These are phyloP conservation scores for Grigorovia yakushimaensis DNA, from an alignment of 805 yeast genomes.

Conservation along the genomic window DNA sequence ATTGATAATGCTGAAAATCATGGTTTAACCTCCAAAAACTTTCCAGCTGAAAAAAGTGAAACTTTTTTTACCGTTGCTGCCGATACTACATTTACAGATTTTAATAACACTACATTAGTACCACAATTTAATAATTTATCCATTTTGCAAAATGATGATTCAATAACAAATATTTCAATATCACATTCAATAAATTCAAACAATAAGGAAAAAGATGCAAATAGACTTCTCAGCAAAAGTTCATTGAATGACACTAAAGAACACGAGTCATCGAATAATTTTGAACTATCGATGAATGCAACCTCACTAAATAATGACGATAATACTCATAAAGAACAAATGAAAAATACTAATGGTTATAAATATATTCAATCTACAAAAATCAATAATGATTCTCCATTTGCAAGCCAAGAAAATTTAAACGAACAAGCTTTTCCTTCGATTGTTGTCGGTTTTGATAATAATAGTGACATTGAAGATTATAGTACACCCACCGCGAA, in stretches of 20 bases:
- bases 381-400: not conserved
- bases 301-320: not conserved
- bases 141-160: not conserved
- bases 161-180: too few species aligned
- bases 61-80: not conserved
- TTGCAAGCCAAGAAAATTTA: conserved; percentile 1
- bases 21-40: too few species aligned
- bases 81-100: too few species aligned
- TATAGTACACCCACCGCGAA: not conserved
- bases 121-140: not conserved
- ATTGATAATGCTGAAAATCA: too few species aligned
- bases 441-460: conserved; percentile 17
- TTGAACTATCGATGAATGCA: not conserved
- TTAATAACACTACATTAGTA: not conserved
- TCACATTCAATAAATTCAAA: not conserved
- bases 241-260: conserved; percentile 30
- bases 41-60: not conserved
- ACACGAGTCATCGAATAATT: conserved; percentile 18
- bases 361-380: not conserved
- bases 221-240: conserved; percentile 14
- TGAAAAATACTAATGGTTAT: not conserved
- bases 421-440: conserved; percentile 17
- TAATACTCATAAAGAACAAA: not conserved
- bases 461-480: conserved; percentile 4
- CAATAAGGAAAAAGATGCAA: not conserved